phyloP scores from a whole-genome alignment of 2,329 filamentous ascomycete genomes.

The Graphilbum fragrans region DNA sequence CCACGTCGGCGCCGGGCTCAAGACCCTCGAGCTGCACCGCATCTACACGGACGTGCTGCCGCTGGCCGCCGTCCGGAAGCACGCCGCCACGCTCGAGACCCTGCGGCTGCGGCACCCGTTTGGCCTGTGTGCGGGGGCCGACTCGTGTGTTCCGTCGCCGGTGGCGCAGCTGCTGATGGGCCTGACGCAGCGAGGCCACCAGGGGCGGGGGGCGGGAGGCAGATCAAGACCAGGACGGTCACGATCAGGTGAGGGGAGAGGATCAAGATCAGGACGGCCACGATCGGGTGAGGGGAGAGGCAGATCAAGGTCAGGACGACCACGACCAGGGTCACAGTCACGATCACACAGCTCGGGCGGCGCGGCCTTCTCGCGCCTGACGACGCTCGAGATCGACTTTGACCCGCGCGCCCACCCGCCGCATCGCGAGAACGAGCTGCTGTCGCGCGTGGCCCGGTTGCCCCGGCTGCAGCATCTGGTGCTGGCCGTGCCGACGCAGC shows the following conservation, averaged over 20 bases:
- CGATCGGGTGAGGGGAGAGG: too few relatives aligned
- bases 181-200: neutral
- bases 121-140: conserved; percentile 1
- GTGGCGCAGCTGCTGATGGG: neutral
- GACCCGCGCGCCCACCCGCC: conserved; percentile 18
- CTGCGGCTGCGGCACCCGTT: conserved; percentile 28
- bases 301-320: too few relatives aligned
- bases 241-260: too few relatives aligned
- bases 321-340: too few relatives aligned
- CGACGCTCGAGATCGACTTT: conserved; percentile 34
- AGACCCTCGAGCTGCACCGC: conserved; percentile 23
- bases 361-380: conserved; percentile 24
- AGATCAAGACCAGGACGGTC: too few relatives aligned
- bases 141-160: neutral
- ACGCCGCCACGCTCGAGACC: conserved; percentile 22
- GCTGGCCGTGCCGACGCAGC: conserved; percentile 25
- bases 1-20: conserved; percentile 22
- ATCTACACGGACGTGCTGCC: conserved; percentile 28
- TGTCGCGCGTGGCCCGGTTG: conserved; percentile 26
- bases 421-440: conserved; percentile 21
- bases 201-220: neutral
- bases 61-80: conserved; percentile 24
- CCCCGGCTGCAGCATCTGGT: conserved; percentile 25
- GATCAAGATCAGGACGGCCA: too few relatives aligned
- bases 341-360: too few relatives aligned